Evolutionary conservation across 257 asterid species (phyloP).

Genomic region (Gynochthodes officinalis): DNA sequence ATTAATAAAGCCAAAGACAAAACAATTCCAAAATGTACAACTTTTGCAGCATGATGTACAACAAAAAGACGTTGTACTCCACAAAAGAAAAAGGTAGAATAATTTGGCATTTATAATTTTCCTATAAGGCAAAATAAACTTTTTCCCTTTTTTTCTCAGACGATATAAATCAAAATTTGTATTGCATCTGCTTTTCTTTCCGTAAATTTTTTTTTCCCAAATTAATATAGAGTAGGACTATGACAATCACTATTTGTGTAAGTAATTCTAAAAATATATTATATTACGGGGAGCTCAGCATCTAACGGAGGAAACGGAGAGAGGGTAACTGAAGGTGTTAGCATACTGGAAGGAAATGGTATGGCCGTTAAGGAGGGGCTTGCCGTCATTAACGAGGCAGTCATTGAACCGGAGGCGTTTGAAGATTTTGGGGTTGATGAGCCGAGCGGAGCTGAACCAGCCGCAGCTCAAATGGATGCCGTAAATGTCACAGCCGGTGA

Average conservation of each 20-base stretch:
- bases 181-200: too few species aligned
- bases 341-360: constrained; percentile 77
- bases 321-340: constrained; percentile 63
- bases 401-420: constrained; percentile 62
- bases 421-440: constrained; percentile 68
- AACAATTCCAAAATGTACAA: not conserved
- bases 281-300: constrained; percentile 41
- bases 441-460: constrained; percentile 93
- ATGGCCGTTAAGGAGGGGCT: constrained; percentile 57
- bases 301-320: constrained; percentile 56
- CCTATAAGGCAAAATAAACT: not conserved
- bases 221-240: too few species aligned
- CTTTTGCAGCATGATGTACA: not conserved
- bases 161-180: too few species aligned
- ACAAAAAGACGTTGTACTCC: not conserved
- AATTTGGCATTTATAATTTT: not conserved
- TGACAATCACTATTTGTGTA: too few species aligned
- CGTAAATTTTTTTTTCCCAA: too few species aligned
- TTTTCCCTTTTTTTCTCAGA: not conserved
- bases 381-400: constrained; percentile 79
- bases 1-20: too few species aligned
- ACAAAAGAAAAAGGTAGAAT: not conserved
- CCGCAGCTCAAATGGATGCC: constrained; percentile 73
- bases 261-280: not conserved
- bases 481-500: constrained; percentile 61